These are phyloP conservation scores for Penicillium odoratum DNA, from an alignment of 495 filamentous ascomycete genomes.

Conservation along the genomic window DNA sequence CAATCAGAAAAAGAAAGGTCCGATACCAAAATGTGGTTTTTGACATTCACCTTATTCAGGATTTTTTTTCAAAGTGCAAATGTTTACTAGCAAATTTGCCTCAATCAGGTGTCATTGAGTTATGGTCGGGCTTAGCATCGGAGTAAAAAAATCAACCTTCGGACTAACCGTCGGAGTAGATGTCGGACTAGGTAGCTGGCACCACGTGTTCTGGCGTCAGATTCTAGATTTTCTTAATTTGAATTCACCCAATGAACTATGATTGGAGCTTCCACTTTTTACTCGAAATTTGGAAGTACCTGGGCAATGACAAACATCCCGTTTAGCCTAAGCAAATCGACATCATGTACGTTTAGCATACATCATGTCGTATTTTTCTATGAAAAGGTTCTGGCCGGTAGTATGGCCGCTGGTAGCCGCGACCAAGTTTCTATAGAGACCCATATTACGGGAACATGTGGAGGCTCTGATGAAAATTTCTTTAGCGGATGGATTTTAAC, in stretches of 20 bases:
- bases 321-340: neutral
- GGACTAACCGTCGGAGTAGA: constrained; percentile 15
- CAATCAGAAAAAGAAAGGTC: neutral
- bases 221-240: neutral
- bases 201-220: constrained; percentile 1
- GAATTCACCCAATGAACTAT: too few species aligned
- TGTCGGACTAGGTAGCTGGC: constrained; percentile 4
- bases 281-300: too few species aligned
- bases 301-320: neutral
- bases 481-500: neutral
- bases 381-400: too few species aligned
- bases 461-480: neutral
- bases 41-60: too few species aligned
- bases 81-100: neutral
- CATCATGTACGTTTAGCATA: neutral
- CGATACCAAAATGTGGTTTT: too few species aligned
- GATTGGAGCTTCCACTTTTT: too few species aligned
- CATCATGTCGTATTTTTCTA: neutral
- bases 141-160: constrained; percentile 2
- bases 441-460: neutral
- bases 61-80: neutral
- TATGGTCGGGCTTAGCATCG: neutral
- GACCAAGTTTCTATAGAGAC: neutral
- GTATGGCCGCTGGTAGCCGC: constrained; percentile 7
- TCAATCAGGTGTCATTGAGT: neutral